Conservation (phyloP, 73 alveolate genomes). For the Paraurostyla sp. region DNA sequence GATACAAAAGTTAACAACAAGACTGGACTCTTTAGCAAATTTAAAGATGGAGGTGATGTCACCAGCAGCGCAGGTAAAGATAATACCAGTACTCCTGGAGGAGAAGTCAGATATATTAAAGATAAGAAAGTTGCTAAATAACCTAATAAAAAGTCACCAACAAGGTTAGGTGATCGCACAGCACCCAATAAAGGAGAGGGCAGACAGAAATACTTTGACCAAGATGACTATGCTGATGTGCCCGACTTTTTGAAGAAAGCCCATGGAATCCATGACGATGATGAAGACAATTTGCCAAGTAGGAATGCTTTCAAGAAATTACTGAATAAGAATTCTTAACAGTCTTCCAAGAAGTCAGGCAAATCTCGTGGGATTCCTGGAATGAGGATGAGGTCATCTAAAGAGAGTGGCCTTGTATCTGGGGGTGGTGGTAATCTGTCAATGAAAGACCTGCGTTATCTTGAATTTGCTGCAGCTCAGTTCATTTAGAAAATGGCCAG, state of each 20-base stretch:
- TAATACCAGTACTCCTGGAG: neutral
- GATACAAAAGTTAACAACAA: neutral
- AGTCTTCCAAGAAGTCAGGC: no score
- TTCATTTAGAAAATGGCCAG: conserved; percentile 50
- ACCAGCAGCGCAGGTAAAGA: neutral
- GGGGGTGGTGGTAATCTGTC: conserved; percentile 13
- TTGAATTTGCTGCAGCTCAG: conserved; percentile 59
- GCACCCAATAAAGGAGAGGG: no score
- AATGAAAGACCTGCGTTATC: conserved; percentile 41
- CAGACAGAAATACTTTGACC: no score
- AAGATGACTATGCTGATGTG: no score
- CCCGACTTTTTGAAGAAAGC: neutral
- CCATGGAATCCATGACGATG: neutral
- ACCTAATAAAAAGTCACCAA: no score
- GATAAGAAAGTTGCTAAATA: conserved; percentile 20
- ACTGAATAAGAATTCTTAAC: neutral
- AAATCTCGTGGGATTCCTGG: no score
- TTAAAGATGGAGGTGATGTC: neutral
- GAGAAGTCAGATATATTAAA: conserved; percentile 9
- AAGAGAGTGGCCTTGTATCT: neutral
- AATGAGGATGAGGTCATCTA: neutral
- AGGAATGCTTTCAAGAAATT: neutral
- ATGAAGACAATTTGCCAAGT: no score
- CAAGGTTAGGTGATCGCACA: no score
- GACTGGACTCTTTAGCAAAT: conserved; percentile 20